A percentile compares a stretch with the other conserved stretches of the same genome.
phyloP scores from a whole-genome alignment of 176 grass and related monocot species.

The Puccinellia tenuiflora region DNA sequence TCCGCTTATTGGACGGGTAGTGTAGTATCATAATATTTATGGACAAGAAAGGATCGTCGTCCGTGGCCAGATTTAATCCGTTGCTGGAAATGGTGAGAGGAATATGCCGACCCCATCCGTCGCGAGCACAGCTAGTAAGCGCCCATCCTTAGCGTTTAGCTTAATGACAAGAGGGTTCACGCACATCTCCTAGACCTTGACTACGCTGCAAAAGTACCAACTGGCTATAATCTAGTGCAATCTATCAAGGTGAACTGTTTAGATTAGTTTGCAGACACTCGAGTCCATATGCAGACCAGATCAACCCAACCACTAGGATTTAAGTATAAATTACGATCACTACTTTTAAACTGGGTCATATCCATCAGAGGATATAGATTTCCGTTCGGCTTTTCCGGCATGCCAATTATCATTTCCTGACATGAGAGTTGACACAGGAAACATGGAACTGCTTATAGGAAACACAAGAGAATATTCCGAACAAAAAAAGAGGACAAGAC shows the following conservation, averaged over 20 bases:
- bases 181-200: slow-evolving; percentile 7
- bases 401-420: neutral
- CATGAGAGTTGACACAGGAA: neutral
- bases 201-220: neutral
- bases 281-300: slow-evolving; percentile 17
- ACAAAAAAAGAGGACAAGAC: neutral
- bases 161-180: neutral
- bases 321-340: neutral
- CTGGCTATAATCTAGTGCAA: neutral
- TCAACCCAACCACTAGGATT: neutral
- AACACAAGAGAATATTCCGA: neutral
- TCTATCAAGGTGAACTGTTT: neutral
- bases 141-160: neutral
- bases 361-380: neutral
- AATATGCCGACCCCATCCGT: neutral
- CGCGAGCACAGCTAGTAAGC: neutral
- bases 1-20: too few species aligned
- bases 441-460: neutral
- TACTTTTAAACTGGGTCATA: neutral
- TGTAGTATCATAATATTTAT: neutral
- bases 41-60: neutral
- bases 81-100: neutral
- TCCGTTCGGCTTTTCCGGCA: neutral
- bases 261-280: neutral
- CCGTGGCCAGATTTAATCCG: neutral